Evolutionary conservation across 805 yeast genomes (phyloP), one percentile per base, ranked within the genome.

Genomic region (Groenewaldozyma salmanticensis): DNA sequence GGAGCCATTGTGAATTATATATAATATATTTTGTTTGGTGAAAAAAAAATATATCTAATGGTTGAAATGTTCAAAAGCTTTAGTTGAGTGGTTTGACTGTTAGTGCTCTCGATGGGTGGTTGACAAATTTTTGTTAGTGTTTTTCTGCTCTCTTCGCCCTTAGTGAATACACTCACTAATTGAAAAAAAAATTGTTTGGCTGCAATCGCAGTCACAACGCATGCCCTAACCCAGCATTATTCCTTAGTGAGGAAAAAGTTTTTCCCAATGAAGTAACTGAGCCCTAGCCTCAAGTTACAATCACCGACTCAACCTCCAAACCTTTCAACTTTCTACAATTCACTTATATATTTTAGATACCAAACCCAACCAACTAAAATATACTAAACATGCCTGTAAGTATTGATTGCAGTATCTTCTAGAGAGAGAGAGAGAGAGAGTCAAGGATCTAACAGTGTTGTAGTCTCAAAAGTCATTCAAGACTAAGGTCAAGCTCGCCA

Each of bases 401-500:
- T 33, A 33, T 21, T 35, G 21, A 35, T 5, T 7, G 15, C 17
- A 17, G 31, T 29, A 29, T 16, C 22, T 22, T 9, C 6, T 20
- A 29, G 13, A 19, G 21, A 37, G 34, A 7, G n/a, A n/a, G n/a
- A 24, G 21, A 35, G 5, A 24, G 38, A 13, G 17, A 18, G 4
- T 16, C 15, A 13, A 17, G 24, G 36, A 19, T 27, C 13, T 27
- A 9, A 27, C 29, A 27, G 9, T 13, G 9, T 27, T 27, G 52
- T 52, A 64, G 58, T 60, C 67, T 46, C 88, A 88, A 75, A 90
- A 90, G 77, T 77, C 95, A 63, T 86, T 92, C 81, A 85, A 74
- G 72, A 84, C 82, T 74, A 90, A 90, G 86, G 92, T 87, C 78
- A 92, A 87, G 81, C 81, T 90, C 72, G 96, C 95, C 70, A 90